Evolutionary conservation across 352 stramenopile genomes (phyloP).

Genomic region (Globisporangium alternatum): DNA sequence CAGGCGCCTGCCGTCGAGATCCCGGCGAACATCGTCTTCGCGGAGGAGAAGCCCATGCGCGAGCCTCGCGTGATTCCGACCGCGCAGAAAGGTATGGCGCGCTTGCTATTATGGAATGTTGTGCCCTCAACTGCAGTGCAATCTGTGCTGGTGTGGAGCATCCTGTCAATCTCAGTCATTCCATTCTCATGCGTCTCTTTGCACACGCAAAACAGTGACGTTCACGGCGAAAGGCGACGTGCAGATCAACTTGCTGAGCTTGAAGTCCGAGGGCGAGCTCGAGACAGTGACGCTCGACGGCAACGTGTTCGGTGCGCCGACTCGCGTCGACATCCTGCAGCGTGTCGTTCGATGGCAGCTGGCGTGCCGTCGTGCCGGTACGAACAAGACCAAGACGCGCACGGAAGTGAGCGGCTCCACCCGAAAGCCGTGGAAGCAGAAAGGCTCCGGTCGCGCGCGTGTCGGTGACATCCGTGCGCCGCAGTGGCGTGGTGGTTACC

Average conservation of each 20-base stretch:
- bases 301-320: slow-evolving; percentile 72
- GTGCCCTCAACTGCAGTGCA: background rate
- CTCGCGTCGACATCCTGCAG: slow-evolving; percentile 85
- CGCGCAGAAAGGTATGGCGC: slow-evolving; percentile 44
- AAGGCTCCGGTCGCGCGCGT: slow-evolving; percentile 81
- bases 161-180: background rate
- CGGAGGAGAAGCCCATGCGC: slow-evolving; percentile 65
- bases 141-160: too few relatives aligned
- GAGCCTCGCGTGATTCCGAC: slow-evolving; percentile 61
- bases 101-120: background rate
- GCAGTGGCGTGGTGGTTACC: slow-evolving; percentile 85
- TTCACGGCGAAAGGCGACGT: slow-evolving; percentile 57
- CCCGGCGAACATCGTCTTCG: slow-evolving; percentile 67
- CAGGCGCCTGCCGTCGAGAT: slow-evolving; percentile 31
- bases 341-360: slow-evolving; percentile 88
- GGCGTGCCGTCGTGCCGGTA: slow-evolving; percentile 75
- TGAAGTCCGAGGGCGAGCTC: slow-evolving; percentile 40
- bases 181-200: background rate
- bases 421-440: slow-evolving; percentile 87
- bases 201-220: slow-evolving; percentile 23
- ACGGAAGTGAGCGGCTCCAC: slow-evolving; percentile 86
- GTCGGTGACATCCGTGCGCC: slow-evolving; percentile 85
- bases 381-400: slow-evolving; percentile 89
- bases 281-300: slow-evolving; percentile 57
- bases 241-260: slow-evolving; percentile 61